Evolutionary conservation across 1,139 yeast genomes (phyloP), one percentile per base, ranked within the genome.

Genomic region (Geotrichum aggregatum): DNA sequence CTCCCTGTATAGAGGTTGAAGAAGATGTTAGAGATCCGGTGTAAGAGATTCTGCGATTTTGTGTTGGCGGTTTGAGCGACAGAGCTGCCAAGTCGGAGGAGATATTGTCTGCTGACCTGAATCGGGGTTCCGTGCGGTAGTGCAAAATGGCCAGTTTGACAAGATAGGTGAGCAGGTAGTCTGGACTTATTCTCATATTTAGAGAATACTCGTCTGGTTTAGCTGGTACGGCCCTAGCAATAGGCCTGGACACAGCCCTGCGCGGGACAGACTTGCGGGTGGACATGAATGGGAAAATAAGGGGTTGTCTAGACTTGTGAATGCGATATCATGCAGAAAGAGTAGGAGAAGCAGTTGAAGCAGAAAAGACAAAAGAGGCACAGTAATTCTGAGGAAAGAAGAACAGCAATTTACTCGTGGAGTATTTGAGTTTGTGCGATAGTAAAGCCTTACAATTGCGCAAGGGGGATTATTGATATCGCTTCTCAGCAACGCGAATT

Each of bases 61-160:
- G 51, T 16, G 43, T 22, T n/a, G 41, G 39, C 7, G 40, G 14
- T 22, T 39, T 47, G 26, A 43, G 26, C 7, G 39, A 10, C 14
- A 49, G 40, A 19, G 41, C 6, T 8, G 36, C 47, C 28, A 44
- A n/a, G 5, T 51, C 30, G 1, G 39, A 8, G 4, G 36, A 16
- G 3, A 34, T 30, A 5, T 34, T 41, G 8, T 51, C 48, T 7
- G 57, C 36, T 2, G 35, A 26, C 43, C 56, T 39, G 49, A 66
- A 66, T 39, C 68, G 59, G 4, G 67, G 69, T 57, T 63, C 67
- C 10, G 60, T 60, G 16, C 68, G 60, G 50, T 67, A 68, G 14
- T 63, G 61, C 34, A 69, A 54, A 24, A 69, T 61, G 3, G 69
- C 64, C 24, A 69, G 55, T 47, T 70, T 62, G 38, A 68, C 52